A percentile compares a stretch with the other conserved stretches of the same genome.
phyloP scores from a whole-genome alignment of 352 stramenopile species.

The Phytopythium vexans region DNA sequence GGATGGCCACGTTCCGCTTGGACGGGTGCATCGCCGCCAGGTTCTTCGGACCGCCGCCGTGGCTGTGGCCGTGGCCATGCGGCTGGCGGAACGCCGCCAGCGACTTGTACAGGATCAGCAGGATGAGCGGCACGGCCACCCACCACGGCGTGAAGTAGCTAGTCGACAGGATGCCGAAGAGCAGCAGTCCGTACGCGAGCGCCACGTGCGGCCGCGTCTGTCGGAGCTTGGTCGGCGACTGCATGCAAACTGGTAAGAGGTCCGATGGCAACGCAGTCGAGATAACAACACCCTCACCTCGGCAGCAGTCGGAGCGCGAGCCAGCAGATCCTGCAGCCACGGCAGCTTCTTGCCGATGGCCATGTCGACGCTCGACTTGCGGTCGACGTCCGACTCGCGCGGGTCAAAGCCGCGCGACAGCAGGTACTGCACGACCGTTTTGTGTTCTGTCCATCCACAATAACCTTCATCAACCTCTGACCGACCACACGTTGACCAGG shows the following conservation, averaged over 20 bases:
- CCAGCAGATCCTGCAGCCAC: constrained; percentile 51
- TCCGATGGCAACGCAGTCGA: neutral
- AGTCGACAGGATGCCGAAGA: constrained; percentile 53
- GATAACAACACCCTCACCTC: neutral
- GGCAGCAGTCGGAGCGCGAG: constrained; percentile 1
- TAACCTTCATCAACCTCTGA: neutral
- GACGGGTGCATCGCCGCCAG: constrained; percentile 31
- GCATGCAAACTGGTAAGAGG: neutral
- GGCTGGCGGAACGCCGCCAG: constrained; percentile 40
- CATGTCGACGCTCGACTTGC: constrained; percentile 40
- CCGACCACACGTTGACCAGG: neutral
- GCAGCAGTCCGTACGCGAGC: constrained; percentile 39
- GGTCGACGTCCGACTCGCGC: constrained; percentile 37
- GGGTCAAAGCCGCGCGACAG: constrained; percentile 54
- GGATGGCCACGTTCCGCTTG: constrained; percentile 36
- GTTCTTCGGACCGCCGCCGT: constrained; percentile 33
- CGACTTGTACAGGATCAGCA: constrained; percentile 46
- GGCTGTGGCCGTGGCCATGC: constrained; percentile 37
- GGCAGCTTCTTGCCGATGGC: constrained; percentile 27
- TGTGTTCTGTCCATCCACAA: constrained; percentile 37
- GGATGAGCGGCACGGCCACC: constrained; percentile 56
- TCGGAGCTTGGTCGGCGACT: constrained; percentile 48
- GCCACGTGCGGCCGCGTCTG: constrained; percentile 48
- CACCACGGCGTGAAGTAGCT: constrained; percentile 75
- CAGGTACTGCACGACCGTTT: constrained; percentile 68